Evolutionary conservation across 2,329 filamentous ascomycete genomes (phyloP).

Genomic region (Colletotrichum gigasporum): DNA sequence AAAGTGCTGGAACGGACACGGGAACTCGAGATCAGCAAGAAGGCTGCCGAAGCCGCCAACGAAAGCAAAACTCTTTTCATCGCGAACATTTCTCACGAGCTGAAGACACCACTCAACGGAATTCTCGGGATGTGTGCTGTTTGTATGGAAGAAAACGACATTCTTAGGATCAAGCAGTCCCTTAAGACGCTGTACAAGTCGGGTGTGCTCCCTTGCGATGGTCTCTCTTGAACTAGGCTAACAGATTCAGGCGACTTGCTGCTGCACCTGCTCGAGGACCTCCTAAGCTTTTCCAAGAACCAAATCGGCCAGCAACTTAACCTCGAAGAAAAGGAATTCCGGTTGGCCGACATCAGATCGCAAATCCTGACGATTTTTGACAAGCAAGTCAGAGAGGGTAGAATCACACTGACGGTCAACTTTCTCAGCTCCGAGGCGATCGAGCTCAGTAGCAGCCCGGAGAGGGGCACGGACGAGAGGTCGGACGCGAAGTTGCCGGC

Average conservation of each 20-base stretch:
- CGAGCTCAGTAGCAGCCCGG: constrained; percentile 37
- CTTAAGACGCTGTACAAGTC: constrained; percentile 91
- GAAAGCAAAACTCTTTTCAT: constrained; percentile 98
- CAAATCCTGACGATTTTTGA: constrained; percentile 90
- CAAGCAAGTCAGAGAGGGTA: constrained; percentile 84
- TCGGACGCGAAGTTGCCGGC: constrained; percentile 57
- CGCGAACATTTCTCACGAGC: constrained; percentile 87
- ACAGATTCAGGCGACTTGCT: constrained; percentile 70
- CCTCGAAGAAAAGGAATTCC: constrained; percentile 86
- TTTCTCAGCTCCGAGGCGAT: constrained; percentile 67
- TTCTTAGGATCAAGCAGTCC: constrained; percentile 80
- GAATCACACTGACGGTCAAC: constrained; percentile 76
- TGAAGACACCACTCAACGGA: constrained; percentile 95
- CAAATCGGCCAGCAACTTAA: constrained; percentile 87
- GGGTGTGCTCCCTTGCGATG: constrained; percentile 44
- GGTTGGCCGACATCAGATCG: constrained; percentile 82
- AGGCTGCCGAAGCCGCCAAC: constrained; percentile 92
- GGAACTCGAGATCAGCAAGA: constrained; percentile 89
- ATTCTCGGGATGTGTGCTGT: constrained; percentile 95
- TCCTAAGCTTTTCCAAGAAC: constrained; percentile 94
- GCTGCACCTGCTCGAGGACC: constrained; percentile 86
- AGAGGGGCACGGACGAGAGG: constrained; percentile 32
- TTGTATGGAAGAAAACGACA: constrained; percentile 90
- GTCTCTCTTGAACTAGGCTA: not conserved
- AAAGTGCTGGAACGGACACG: constrained; percentile 84